Percentiles rank a stretch among this genome's conserved stretches.
These are phyloP conservation scores for Thalassiosira hispida DNA, from an alignment of 352 stramenopile genomes.

Conservation along the genomic window DNA sequence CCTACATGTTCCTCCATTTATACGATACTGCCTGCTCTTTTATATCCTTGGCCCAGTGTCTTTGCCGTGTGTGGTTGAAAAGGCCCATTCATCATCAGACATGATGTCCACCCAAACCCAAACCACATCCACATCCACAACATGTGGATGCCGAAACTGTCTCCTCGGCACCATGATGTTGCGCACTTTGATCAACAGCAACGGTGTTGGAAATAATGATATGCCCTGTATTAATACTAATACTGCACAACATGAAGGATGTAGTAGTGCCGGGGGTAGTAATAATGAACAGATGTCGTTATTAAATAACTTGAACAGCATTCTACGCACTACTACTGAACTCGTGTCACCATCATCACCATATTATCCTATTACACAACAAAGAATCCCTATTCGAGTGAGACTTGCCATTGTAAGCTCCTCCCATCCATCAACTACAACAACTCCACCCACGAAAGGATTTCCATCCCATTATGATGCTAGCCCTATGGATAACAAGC, in stretches of 20 bases:
- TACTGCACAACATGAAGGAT: neutral
- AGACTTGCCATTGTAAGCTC: neutral
- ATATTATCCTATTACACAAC: no score
- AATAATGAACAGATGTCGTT: neutral
- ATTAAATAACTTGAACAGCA: neutral
- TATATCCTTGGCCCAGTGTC: no score
- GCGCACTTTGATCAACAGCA: neutral
- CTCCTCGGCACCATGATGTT: neutral
- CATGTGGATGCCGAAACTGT: neutral
- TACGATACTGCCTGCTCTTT: no score
- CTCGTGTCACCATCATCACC: neutral
- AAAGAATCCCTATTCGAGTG: slow-evolving; percentile 1
- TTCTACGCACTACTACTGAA: neutral
- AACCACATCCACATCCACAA: no score
- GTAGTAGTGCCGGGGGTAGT: neutral
- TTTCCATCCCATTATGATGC: no score
- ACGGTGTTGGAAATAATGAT: neutral
- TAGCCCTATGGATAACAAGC: neutral
- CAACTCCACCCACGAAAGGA: neutral
- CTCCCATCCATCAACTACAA: neutral
- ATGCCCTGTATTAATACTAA: neutral
- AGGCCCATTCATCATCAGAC: neutral
- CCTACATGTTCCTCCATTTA: no score
- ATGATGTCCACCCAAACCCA: neutral
- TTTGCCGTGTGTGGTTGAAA: no score